These are phyloP conservation scores for Theobroma cacao DNA, from an alignment of 345 rosid genomes.

Conservation along the genomic window DNA sequence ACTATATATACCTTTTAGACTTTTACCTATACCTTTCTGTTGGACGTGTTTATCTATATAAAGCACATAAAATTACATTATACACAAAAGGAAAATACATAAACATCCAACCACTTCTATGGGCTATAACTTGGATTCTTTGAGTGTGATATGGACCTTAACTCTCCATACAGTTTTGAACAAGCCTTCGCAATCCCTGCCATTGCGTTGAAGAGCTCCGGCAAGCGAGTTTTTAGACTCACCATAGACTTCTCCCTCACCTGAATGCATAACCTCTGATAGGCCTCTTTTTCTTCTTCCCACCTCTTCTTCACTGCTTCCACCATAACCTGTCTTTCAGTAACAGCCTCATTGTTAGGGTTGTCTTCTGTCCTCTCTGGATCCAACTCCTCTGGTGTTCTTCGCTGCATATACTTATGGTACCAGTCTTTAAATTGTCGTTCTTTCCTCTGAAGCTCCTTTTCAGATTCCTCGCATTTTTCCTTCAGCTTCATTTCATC, in stretches of 20 bases:
- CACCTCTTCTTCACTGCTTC: constrained; percentile 46
- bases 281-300: constrained; percentile 68
- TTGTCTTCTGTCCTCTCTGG: constrained; percentile 37
- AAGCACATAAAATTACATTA: not conserved
- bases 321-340: constrained; percentile 49
- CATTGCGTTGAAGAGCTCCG: constrained; percentile 70
- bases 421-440: constrained; percentile 71
- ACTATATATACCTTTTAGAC: not conserved
- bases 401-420: constrained; percentile 44
- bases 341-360: constrained; percentile 37
- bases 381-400: constrained; percentile 50
- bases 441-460: constrained; percentile 52
- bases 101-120: not conserved
- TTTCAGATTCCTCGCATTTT: constrained; percentile 56
- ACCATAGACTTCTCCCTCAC: constrained; percentile 80
- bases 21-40: not conserved
- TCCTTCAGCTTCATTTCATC: constrained; percentile 60
- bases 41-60: not conserved
- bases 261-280: constrained; percentile 52
- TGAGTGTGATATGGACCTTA: constrained; percentile 20
- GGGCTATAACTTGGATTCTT: constrained; percentile 14
- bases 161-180: constrained; percentile 43
- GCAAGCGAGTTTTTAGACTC: constrained; percentile 66
- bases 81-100: not conserved
- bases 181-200: constrained; percentile 44